Base-by-base conservation (phyloP, 768 basidiomycete species). In the Boletus vermiculosoides region DNA sequence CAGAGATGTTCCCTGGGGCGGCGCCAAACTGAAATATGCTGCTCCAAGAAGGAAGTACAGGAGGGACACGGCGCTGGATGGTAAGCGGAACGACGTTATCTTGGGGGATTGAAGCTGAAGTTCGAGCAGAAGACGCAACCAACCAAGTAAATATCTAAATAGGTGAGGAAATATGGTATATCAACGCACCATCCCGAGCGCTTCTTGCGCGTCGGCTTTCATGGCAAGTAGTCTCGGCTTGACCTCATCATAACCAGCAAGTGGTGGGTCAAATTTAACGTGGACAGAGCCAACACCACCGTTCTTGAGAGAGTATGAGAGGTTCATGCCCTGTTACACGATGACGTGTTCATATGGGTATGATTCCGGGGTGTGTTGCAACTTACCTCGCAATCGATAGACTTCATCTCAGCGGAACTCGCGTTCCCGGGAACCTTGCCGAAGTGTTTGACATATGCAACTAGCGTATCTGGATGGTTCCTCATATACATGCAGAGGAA, bases 401-500 rank as follows among this genome's bases (percentile, higher is more conserved):
- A 75, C 10, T 78, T 78, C 90, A 92, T 88, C 68, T 84, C 78
- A 9, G 89, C 90, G n/a, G 80, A 79, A 3, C 71, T 70, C 18
- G 90, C 80, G 28, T 67, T 64, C 39, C 74, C 74, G 30, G 80
- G 78, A 12, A 90, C 78, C 60, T 86, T 84, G 10, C 87, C 89
- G 63, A 79, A 90, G 78, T 87, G 82, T 61, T 86, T 88, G 41
- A 87, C 88, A 62, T 92, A 94, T 4, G 88, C 88, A 36, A 93
- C 88, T 61, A 93, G 76, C 2, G 91, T 92, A 66, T 92, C 90
- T 0, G 88, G 88, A 64, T 92, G 92, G 59, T 76, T 84, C 31
- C 82, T 86, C 91, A 92, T 93, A 76, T 93, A 94, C 82, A 84
- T 88, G 69, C 83, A 82, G 42, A 93, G 78, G 68, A 91, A 94